Evolutionary conservation across 2,329 filamentous ascomycete genomes (phyloP).

Genomic region (Aspergillus sp.): DNA sequence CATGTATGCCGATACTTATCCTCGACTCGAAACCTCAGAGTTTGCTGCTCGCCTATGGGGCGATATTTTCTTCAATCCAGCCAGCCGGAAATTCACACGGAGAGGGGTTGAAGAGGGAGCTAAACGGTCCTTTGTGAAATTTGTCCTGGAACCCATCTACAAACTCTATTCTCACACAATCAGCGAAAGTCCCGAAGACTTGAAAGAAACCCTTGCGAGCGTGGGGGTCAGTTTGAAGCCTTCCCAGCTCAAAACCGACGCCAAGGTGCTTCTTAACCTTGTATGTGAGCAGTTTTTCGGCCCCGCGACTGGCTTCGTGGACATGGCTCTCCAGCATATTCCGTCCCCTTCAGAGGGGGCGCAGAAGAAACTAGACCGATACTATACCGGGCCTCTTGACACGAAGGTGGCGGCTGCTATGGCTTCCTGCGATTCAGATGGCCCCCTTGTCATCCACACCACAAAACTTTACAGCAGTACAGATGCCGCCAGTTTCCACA

Average conservation of each 20-base stretch:
- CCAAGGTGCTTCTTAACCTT: slow-evolving; percentile 75
- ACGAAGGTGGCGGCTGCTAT: slow-evolving; percentile 72
- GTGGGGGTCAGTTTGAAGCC: slow-evolving; percentile 84
- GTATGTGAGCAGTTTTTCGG: slow-evolving; percentile 97
- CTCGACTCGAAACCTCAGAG: slow-evolving; percentile 69
- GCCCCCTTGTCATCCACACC: slow-evolving; percentile 81
- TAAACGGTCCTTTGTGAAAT: slow-evolving; percentile 83
- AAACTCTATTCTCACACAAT: slow-evolving; percentile 95
- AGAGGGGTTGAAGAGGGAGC: slow-evolving; percentile 73
- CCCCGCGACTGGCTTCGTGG: slow-evolving; percentile 77
- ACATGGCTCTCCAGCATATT: slow-evolving; percentile 85
- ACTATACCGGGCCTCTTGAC: slow-evolving; percentile 87
- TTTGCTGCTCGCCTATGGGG: slow-evolving; percentile 87
- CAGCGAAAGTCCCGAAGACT: slow-evolving; percentile 74
- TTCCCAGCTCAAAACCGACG: slow-evolving; percentile 82
- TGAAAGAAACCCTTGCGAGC: slow-evolving; percentile 67
- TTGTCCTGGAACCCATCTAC: slow-evolving; percentile 93
- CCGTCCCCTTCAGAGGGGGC: slow-evolving; percentile 78
- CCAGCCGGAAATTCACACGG: slow-evolving; percentile 80
- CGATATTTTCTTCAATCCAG: slow-evolving; percentile 90
- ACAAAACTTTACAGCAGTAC: slow-evolving; percentile 86
- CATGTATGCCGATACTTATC: slow-evolving; percentile 88
- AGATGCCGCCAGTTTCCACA: slow-evolving; percentile 84
- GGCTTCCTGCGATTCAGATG: slow-evolving; percentile 74
- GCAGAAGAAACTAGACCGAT: slow-evolving; percentile 65